Evolutionary conservation across 2,329 filamentous ascomycete species (phyloP).

Genomic region (Leptographium lundbergii): DNA sequence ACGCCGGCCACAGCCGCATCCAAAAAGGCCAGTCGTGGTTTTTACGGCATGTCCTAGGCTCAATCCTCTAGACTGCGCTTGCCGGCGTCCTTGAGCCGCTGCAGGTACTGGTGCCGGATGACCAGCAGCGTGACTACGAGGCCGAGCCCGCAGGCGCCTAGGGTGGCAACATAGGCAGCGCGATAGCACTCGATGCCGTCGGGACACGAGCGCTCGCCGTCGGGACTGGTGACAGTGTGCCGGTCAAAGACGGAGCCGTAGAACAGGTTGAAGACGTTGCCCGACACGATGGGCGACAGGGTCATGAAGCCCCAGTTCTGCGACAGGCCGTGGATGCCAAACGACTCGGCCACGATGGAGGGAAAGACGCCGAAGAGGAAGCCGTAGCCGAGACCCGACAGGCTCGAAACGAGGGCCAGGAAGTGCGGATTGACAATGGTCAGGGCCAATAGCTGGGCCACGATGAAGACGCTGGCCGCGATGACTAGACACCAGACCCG

Average conservation of each 20-base stretch:
- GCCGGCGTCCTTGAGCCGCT: conserved; percentile 22
- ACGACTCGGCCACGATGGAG: conserved; percentile 77
- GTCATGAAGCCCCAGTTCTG: conserved; percentile 98
- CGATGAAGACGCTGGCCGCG: conserved; percentile 63
- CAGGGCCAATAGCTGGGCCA: conserved; percentile 67
- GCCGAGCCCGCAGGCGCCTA: conserved; percentile 57
- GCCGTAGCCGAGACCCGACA: conserved; percentile 83
- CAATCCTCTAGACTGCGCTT: conserved; percentile 13
- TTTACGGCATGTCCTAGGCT: not conserved
- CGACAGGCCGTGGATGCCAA: conserved; percentile 77
- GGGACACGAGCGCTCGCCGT: conserved; percentile 61
- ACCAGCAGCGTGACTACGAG: conserved; percentile 58
- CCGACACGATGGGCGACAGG: conserved; percentile 71
- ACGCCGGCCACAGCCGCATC: not conserved
- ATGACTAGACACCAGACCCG: conserved; percentile 84
- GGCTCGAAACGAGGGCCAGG: conserved; percentile 64
- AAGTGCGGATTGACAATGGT: conserved; percentile 64
- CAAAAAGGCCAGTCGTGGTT: not conserved
- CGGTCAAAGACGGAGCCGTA: conserved; percentile 77
- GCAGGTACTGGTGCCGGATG: conserved; percentile 44
- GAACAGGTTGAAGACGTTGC: conserved; percentile 84
- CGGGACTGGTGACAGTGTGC: conserved; percentile 56
- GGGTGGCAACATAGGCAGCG: conserved; percentile 67
- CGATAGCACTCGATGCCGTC: conserved; percentile 73
- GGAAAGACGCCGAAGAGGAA: conserved; percentile 92